Conservation (phyloP, 2,329 filamentous ascomycete species). For the Sarocladium oryzae region DNA sequence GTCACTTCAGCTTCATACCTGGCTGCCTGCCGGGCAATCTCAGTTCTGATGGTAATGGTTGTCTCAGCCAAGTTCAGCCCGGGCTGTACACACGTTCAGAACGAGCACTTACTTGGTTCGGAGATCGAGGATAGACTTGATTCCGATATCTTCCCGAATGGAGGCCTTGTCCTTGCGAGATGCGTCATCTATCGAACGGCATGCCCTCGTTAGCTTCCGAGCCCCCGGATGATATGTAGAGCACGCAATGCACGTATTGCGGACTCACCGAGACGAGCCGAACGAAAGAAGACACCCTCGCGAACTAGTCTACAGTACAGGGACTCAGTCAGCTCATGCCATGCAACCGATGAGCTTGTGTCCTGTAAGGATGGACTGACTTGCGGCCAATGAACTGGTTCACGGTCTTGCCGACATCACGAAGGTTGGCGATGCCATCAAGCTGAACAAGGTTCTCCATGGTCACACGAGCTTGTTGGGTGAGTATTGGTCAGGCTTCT, state of each 20-base stretch:
- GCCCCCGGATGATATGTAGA: not conserved
- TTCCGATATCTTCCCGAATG: slow-evolving; percentile 52
- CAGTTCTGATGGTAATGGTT: slow-evolving; percentile 47
- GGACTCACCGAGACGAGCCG: slow-evolving; percentile 51
- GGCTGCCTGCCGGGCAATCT: slow-evolving; percentile 61
- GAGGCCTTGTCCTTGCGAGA: slow-evolving; percentile 55
- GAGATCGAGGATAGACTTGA: slow-evolving; percentile 72
- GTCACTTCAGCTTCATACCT: slow-evolving; percentile 47
- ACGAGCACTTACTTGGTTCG: slow-evolving; percentile 57
- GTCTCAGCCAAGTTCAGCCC: not conserved
- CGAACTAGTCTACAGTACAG: slow-evolving; percentile 36
- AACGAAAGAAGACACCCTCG: slow-evolving; percentile 61
- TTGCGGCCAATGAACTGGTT: slow-evolving; percentile 51
- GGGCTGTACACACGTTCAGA: not conserved
- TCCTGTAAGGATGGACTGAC: slow-evolving; percentile 31
- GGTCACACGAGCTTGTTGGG: not conserved
- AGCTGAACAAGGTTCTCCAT: slow-evolving; percentile 13
- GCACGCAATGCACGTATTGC: not conserved
- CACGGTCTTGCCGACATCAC: slow-evolving; percentile 65
- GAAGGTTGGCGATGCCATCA: slow-evolving; percentile 58
- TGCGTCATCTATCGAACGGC: slow-evolving; percentile 53
- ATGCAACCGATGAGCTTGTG: no score
- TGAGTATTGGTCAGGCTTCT: not conserved
- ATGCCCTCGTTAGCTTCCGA: not conserved
- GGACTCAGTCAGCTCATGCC: not conserved